Conservation (phyloP, 1,139 yeast genomes). For the Kurtzmaniella quercitrusa region DNA sequence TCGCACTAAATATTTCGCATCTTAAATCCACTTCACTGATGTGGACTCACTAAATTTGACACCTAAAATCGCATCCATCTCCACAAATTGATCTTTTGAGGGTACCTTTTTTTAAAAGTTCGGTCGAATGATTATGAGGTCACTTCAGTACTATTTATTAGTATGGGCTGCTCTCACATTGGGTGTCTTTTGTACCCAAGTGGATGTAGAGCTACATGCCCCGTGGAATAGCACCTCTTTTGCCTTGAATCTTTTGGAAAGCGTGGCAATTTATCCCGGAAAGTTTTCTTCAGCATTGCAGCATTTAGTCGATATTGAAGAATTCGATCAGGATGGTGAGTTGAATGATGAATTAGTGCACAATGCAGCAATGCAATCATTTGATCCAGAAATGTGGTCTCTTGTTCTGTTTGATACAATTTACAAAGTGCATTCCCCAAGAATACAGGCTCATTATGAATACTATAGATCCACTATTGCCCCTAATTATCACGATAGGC, state of each 20-base stretch:
- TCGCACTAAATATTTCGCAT: too few species aligned
- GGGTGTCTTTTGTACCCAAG: not conserved
- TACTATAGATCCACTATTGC: constrained; percentile 36
- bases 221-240: constrained; percentile 40
- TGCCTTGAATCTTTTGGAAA: constrained; percentile 50
- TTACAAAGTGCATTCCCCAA: constrained; percentile 54
- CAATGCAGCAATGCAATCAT: constrained; percentile 26
- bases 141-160: not conserved
- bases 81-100: too few species aligned
- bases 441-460: constrained; percentile 60
- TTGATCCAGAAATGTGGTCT: constrained; percentile 17
- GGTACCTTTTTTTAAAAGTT: too few species aligned
- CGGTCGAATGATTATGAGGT: too few species aligned
- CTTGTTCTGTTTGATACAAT: constrained; percentile 51
- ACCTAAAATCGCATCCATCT: too few species aligned
- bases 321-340: constrained; percentile 22
- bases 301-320: constrained; percentile 9
- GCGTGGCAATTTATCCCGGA: constrained; percentile 47
- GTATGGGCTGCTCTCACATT: not conserved
- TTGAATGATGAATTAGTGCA: constrained; percentile 37
- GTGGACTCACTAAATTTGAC: too few species aligned
- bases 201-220: constrained; percentile 10
- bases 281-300: constrained; percentile 5
- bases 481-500: constrained; percentile 16
- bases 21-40: too few species aligned